Evolutionary conservation across 2,329 filamentous ascomycete genomes (phyloP).

Genomic region (Penicillium sp.): DNA sequence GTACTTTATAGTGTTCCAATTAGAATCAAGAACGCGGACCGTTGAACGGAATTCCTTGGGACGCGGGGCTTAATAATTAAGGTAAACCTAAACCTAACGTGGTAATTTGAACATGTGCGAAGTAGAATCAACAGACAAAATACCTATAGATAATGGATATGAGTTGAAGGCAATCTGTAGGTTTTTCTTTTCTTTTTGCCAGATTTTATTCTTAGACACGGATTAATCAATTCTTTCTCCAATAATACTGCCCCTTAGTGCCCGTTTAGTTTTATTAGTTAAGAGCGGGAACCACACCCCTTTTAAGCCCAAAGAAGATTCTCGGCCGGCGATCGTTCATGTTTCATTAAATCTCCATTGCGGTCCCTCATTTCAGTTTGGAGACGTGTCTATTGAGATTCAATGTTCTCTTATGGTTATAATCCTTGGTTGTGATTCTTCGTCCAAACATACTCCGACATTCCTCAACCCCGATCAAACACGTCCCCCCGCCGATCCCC

Average conservation of each 20-base stretch:
- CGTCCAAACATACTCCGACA: not conserved
- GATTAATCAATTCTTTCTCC: not conserved
- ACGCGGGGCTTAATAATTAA: conserved; percentile 1
- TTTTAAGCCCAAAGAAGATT: conserved; percentile 26
- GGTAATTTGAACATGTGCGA: conserved; percentile 15
- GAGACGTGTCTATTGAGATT: conserved; percentile 6
- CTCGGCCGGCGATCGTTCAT: conserved; percentile 23
- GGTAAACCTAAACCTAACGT: conserved; percentile 20
- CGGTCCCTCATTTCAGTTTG: conserved; percentile 10
- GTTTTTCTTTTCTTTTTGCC: not conserved
- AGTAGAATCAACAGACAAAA: not conserved
- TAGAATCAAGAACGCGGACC: not conserved
- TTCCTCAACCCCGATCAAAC: not conserved
- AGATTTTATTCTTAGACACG: not conserved
- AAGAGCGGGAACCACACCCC: conserved; percentile 12
- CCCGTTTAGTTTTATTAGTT: conserved; percentile 11
- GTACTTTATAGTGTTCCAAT: not conserved
- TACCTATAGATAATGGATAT: not conserved
- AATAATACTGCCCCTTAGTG: conserved; percentile 14
- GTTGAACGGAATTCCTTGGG: not conserved
- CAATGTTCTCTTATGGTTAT: not conserved
- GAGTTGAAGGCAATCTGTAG: no score
- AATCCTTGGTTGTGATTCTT: not conserved
- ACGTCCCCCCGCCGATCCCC: not conserved
- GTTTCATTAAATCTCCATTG: conserved; percentile 25